Evolutionary conservation across 768 basidiomycete species (phyloP), one percentile per base, ranked within the genome.

Genomic region (Boletellus emodensis): DNA sequence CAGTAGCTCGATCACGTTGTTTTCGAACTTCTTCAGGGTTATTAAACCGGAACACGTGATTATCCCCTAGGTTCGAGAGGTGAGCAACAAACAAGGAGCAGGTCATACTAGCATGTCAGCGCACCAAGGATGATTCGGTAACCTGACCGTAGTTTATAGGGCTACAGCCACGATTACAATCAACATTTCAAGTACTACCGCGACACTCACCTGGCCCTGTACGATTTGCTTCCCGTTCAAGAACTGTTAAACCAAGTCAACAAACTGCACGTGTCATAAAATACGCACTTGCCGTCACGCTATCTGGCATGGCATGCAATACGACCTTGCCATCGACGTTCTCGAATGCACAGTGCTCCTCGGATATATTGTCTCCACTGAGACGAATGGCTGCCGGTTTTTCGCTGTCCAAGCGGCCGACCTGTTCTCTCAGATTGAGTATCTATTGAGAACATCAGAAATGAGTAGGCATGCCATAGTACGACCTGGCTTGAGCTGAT

Each of bases 31-130:
- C 91, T 67, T 94, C 91, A 1, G 93, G 93, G 61, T 95, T 89
- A 63, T 90, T 98, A 71, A 96, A 98, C 15, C 96, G 83, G 70
- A 99, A 99, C 49, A 98, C 94, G 72, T 99, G 96, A 56, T 93
- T 85, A 59, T 97, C 94, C 47, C 95, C 90, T 91, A 15, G 18
- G 53, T 41, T 48, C n/a, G 39, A 18, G 49, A 48, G 17, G 50
- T 46, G 44, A 51, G 51, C 48, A 51, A 45, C 24, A 33, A 39
- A 6, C 36, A 44, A 8, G 28, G 40, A 26, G 22, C 35, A 46
- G 30, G 56, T 12, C 18, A 32, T 8, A 8, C n/a, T 12, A 30
- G 32, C 30, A 11, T 8, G 40, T 42, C 28, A 47, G 46, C 80
- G 51, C 61, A 90, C 90, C 95, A 44, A 99, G 80, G 66, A 99